Percentiles rank a stretch among this genome's conserved stretches.
Conservation (phyloP, 306 rosid species). For the Vigna nakashimae region DNA sequence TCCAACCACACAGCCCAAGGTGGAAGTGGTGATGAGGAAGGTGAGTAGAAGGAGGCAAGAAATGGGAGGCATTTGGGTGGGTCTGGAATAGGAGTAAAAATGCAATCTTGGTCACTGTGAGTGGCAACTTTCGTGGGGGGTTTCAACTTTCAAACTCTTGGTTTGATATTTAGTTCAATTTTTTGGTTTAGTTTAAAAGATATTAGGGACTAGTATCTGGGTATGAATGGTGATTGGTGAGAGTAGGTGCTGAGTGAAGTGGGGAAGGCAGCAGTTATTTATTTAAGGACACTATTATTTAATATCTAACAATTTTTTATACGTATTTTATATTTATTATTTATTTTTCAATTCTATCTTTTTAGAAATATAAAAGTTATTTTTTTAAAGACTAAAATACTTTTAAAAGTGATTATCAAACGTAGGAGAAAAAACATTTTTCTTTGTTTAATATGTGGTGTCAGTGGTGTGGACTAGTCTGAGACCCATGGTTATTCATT, state of each 20-base stretch:
- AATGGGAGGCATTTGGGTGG: slow-evolving; percentile 57
- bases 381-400: too few relatives aligned
- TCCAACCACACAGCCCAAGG: slow-evolving; percentile 35
- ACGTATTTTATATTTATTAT: too few relatives aligned
- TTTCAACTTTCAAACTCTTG: not conserved
- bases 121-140: slow-evolving; percentile 21
- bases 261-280: not conserved
- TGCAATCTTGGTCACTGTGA: not conserved
- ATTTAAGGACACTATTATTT: too few relatives aligned
- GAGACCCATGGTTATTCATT: not conserved
- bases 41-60: slow-evolving; percentile 33
- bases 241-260: not conserved
- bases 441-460: not conserved
- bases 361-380: too few relatives aligned
- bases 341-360: too few relatives aligned
- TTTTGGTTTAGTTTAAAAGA: not conserved
- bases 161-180: not conserved
- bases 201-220: not conserved
- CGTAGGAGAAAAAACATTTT: too few relatives aligned
- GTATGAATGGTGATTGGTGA: not conserved
- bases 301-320: too few relatives aligned
- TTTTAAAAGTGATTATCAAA: too few relatives aligned
- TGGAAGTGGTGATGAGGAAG: slow-evolving; percentile 36
- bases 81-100: slow-evolving; percentile 25
- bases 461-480: not conserved